Evolutionary conservation across 495 filamentous ascomycete species (phyloP), one percentile per base, ranked within the genome.

Genomic region (Hypomontagnella monticulosa): DNA sequence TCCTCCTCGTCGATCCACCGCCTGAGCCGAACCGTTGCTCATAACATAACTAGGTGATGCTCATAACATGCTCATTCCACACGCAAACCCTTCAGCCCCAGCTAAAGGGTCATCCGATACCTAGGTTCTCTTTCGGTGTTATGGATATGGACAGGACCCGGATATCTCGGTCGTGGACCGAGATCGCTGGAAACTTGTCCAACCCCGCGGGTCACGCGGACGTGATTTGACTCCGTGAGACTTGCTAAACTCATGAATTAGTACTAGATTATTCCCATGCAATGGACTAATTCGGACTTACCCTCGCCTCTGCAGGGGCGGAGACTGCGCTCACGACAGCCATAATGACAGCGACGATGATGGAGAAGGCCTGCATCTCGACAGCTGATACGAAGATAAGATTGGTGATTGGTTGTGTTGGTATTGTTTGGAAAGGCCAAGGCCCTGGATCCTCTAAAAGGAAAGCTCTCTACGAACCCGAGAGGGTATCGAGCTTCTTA

Each of bases 21-120:
- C 43, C 55, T 48, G 43, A 54, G 49, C 59, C 55, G 18, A 51
- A 56, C 48, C 27, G n/a, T 60, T 56, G 56, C 50, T 69, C 66
- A 69, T 69, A 63, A 69, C 65, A 61, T 57, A 14, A 49, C 33
- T 41, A 41, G 30, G 14, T 44, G 14, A 18, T 67, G 49, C 66
- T 69, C 66, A 61, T 69, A 69, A 69, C 50, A 55, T 55, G 38
- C 27, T 59, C 60, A 63, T 60, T 56, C 66, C 60, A 36, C 50
- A n/a, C 34, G 51, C 50, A 42, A 38, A 57, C 59, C 55, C 56
- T 49, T 8, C 37, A 27, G 43, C 46, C 27, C 23, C 40, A 30
- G 46, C 53, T 43, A 14, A 20, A 32, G 38, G 12, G 20, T 63
- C 34, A 69, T 59, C 66, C 66, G 23, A 69, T 55, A 36, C 60